Evolutionary conservation across 2,329 filamentous ascomycete genomes (phyloP), one percentile per base, ranked within the genome.

Genomic region (Diaporthe sp.): DNA sequence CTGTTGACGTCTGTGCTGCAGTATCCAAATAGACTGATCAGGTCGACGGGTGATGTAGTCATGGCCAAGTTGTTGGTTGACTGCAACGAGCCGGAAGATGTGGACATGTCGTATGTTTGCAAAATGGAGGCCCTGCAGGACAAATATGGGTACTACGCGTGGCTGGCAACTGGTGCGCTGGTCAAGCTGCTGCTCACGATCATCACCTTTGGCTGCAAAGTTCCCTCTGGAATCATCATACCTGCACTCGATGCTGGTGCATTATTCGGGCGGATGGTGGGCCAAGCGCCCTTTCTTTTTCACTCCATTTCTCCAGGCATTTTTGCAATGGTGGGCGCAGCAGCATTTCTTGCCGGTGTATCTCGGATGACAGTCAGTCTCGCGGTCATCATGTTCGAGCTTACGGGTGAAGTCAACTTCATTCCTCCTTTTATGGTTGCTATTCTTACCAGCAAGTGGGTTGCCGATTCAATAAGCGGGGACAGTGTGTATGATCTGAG

Each of bases 381-480:
- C 9, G 86, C 87, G 12, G 89, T 91, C 51, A 90, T 91, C 80
- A 91, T 91, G 88, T 91, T 91, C 79, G 89, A 90, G 79, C 83
- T 91, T 10, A 91, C 89, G 0, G 89, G 89, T 51, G 88, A 90
- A 77, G 84, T 91, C 10, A 86, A 89, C 74, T 91, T 90, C 79
- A 85, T 89, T 13, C 82, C 90, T 1, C 88, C 89, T 15, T 86
- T 89, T 76, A 91, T 91, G 88, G 85, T 90, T 30, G 88, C 89
- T 9, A 91, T 91, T 72, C 82, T 91, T 8, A 85, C 89, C 0
- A 88, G 89, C 0, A 91, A 91, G 80, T 91, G 88, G 88, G 85
- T 87, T 8, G 89, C 89, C 1, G 89, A 91, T 78, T 83, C 84
- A 4, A 83, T 91, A 25, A 86, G 86, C 61, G 80, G 81, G 32